Percentiles rank a stretch among this genome's conserved stretches.
phyloP scores from a whole-genome alignment of 2,329 filamentous ascomycete species.

The Aquanectria penicillioides region DNA sequence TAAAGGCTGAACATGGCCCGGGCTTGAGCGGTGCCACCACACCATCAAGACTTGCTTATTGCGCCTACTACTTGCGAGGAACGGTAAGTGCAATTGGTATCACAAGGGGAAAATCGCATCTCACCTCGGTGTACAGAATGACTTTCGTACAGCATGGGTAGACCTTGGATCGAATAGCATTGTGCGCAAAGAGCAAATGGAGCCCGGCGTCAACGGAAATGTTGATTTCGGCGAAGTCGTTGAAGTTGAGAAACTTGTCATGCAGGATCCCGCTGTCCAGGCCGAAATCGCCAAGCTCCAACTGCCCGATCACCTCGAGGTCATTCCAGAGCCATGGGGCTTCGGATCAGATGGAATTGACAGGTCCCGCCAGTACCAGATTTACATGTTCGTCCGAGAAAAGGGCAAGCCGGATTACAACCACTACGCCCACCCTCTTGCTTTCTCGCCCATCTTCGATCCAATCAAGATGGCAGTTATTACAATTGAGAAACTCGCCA shows the following conservation, averaged over 20 bases:
- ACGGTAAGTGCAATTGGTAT: not conserved
- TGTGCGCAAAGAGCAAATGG: not conserved
- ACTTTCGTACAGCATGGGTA: conserved; percentile 11
- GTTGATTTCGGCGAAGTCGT: conserved; percentile 14
- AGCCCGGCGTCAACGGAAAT: conserved; percentile 1
- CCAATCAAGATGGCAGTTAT: not conserved
- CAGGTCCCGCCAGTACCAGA: conserved; percentile 9
- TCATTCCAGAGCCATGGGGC: conserved; percentile 20
- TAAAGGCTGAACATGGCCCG: conserved; percentile 7
- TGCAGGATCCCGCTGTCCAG: conserved; percentile 7
- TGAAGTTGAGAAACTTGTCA: conserved; percentile 18
- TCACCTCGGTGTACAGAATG: not conserved
- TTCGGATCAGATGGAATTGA: conserved; percentile 19
- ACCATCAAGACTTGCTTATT: conserved; percentile 8
- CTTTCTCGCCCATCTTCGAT: conserved; percentile 19
- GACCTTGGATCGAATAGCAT: conserved; percentile 3
- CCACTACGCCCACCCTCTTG: conserved; percentile 16
- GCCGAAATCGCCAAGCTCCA: conserved; percentile 14
- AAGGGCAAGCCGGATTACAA: conserved; percentile 21
- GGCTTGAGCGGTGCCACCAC: not conserved
- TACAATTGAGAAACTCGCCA: not conserved
- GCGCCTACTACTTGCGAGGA: conserved; percentile 19
- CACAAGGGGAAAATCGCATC: not conserved
- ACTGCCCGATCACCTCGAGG: conserved; percentile 11
- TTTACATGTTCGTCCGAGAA: conserved; percentile 23